Conservation (phyloP, 176 grass and related monocot species). For the Alloteropsis semialata region DNA sequence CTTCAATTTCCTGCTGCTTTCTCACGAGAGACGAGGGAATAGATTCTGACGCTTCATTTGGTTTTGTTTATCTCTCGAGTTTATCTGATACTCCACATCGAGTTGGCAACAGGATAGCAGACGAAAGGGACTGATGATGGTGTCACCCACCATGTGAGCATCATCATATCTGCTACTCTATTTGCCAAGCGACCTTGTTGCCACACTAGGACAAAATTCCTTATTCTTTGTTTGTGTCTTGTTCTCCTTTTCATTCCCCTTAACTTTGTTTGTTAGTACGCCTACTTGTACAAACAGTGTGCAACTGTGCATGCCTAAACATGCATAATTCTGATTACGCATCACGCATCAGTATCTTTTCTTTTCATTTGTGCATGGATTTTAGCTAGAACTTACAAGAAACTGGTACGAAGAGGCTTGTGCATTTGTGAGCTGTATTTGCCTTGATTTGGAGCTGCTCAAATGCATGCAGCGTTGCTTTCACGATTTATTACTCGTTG, state of each 20-base stretch:
- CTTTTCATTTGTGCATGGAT: background rate
- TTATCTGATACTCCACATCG: slow-evolving; percentile 10
- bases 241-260: background rate
- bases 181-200: slow-evolving; percentile 22
- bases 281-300: background rate
- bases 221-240: background rate
- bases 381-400: background rate
- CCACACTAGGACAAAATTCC: background rate
- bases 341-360: background rate
- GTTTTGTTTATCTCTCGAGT: background rate
- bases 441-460: background rate
- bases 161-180: slow-evolving; percentile 4
- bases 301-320: background rate
- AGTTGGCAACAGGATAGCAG: background rate
- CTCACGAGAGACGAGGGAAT: background rate
- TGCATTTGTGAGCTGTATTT: background rate
- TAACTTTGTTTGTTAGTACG: background rate
- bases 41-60: slow-evolving; percentile 2
- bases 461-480: slow-evolving; percentile 11
- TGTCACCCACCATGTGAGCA: slow-evolving; percentile 20
- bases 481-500: background rate
- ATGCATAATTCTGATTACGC: background rate
- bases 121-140: background rate
- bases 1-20: background rate
- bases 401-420: background rate